Conservation (phyloP, 2,329 filamentous ascomycete genomes). For the Fusarium circinatum region DNA sequence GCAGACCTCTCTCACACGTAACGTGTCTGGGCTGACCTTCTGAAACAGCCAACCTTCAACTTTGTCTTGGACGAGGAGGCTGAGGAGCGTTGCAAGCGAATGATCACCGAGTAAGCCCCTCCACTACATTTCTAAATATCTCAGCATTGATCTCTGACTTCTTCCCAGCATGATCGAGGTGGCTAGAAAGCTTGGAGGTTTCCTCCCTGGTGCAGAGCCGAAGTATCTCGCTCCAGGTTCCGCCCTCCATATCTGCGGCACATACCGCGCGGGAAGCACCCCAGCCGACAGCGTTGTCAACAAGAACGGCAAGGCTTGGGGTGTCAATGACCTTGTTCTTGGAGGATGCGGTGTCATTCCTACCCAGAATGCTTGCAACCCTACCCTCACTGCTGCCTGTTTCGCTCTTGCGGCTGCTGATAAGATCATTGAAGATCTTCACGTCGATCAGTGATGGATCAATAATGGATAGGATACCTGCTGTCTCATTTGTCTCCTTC, state of each 20-base stretch:
- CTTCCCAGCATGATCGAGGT: neutral
- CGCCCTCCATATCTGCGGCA: conserved; percentile 2
- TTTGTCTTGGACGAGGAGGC: neutral
- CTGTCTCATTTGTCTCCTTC: neutral
- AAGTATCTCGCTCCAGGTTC: conserved; percentile 4
- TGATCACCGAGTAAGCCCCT: neutral
- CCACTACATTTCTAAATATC: too few species aligned
- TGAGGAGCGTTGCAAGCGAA: neutral
- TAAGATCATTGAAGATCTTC: conserved; percentile 1
- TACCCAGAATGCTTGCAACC: conserved; percentile 2
- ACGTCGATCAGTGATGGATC: neutral
- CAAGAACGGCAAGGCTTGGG: neutral
- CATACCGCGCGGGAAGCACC: neutral
- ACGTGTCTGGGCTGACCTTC: neutral
- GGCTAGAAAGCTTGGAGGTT: neutral
- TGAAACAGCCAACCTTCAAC: conserved; percentile 2
- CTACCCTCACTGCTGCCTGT: conserved; percentile 1
- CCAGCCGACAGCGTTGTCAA: neutral
- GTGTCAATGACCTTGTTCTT: neutral
- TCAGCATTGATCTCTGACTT: too few species aligned
- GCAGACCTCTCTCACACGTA: too few species aligned
- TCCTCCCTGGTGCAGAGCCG: neutral
- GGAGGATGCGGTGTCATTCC: conserved; percentile 6
- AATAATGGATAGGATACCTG: too few species aligned
- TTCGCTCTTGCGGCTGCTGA: conserved; percentile 7